Percentiles rank a stretch among this genome's conserved stretches.
Conservation (phyloP, 2,329 filamentous ascomycete genomes). For the Nigrograna mackinnonii region DNA sequence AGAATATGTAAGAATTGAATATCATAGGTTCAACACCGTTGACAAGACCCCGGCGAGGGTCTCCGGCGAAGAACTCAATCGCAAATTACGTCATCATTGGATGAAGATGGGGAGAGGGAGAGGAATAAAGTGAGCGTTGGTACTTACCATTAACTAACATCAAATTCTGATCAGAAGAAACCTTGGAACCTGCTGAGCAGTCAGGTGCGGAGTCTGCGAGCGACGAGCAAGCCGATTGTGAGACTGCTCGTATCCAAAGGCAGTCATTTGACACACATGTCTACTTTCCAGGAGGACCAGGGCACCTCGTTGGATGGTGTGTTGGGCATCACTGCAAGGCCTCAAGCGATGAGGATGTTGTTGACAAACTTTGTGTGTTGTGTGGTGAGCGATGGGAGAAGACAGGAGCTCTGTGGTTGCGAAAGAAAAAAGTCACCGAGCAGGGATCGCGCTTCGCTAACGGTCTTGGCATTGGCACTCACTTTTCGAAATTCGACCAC, state of each 20-base stretch:
- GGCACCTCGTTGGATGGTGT: neutral
- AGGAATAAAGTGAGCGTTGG: constrained; percentile 6
- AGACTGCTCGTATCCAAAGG: too few relatives aligned
- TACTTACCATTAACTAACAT: constrained; percentile 34
- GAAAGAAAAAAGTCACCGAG: neutral
- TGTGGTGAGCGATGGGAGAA: neutral
- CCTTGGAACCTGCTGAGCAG: constrained; percentile 1
- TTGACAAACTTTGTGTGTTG: neutral
- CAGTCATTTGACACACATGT: too few relatives aligned
- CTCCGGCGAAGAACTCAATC: constrained; percentile 88
- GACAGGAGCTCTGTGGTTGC: neutral
- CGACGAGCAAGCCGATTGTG: too few relatives aligned
- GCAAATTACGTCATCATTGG: constrained; percentile 98
- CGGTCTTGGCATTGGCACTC: constrained; percentile 8
- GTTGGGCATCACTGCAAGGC: neutral
- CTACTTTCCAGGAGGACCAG: too few relatives aligned
- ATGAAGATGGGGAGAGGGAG: constrained; percentile 10
- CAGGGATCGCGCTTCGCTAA: neutral
- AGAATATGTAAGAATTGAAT: constrained; percentile 99
- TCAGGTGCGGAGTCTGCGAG: too few relatives aligned
- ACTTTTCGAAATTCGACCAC: constrained; percentile 1
- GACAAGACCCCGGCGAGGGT: constrained; percentile 87
- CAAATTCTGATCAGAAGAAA: too few relatives aligned
- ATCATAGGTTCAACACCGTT: constrained; percentile 77
- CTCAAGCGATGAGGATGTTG: neutral